phyloP scores from a whole-genome alignment of 768 basidiomycete species.

The Tephrocybe sp. region DNA sequence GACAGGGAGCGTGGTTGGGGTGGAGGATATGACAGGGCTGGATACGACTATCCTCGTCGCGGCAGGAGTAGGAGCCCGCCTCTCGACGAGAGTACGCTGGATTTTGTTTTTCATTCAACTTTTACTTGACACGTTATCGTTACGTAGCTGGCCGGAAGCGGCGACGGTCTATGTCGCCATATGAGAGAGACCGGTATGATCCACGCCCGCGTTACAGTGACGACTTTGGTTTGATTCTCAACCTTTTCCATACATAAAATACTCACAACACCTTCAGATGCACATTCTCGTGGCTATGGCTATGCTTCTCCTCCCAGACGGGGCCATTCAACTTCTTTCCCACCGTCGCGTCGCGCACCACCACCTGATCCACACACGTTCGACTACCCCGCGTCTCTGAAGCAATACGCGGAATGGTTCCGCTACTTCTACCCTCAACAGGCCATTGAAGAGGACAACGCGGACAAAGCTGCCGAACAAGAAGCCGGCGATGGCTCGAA shows the following conservation, averaged over 20 bases:
- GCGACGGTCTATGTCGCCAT: conserved; percentile 76
- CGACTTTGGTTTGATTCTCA: conserved; percentile 62
- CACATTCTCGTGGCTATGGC: conserved; percentile 62
- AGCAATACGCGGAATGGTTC: conserved; percentile 89
- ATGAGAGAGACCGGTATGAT: conserved; percentile 80
- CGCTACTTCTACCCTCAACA: conserved; percentile 71
- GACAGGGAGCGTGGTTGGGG: conserved; percentile 71
- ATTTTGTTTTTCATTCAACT: not conserved
- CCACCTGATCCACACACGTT: conserved; percentile 80
- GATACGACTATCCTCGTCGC: conserved; percentile 67
- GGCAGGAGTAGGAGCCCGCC: conserved; percentile 77
- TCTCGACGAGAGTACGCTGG: conserved; percentile 57
- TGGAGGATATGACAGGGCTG: conserved; percentile 67
- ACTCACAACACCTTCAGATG: conserved; percentile 38
- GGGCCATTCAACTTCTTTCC: conserved; percentile 46
- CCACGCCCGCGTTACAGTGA: conserved; percentile 80
- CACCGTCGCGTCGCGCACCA: conserved; percentile 48
- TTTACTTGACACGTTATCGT: not conserved
- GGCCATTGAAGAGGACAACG: conserved; percentile 78
- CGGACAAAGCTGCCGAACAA: conserved; percentile 81
- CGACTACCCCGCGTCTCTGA: conserved; percentile 77
- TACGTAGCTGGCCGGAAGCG: conserved; percentile 64
- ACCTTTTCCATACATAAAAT: conserved; percentile 4
- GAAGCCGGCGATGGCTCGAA: conserved; percentile 80
- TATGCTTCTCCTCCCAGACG: conserved; percentile 62